phyloP scores from a whole-genome alignment of 345 rosid species.

The Psidium guajava region DNA sequence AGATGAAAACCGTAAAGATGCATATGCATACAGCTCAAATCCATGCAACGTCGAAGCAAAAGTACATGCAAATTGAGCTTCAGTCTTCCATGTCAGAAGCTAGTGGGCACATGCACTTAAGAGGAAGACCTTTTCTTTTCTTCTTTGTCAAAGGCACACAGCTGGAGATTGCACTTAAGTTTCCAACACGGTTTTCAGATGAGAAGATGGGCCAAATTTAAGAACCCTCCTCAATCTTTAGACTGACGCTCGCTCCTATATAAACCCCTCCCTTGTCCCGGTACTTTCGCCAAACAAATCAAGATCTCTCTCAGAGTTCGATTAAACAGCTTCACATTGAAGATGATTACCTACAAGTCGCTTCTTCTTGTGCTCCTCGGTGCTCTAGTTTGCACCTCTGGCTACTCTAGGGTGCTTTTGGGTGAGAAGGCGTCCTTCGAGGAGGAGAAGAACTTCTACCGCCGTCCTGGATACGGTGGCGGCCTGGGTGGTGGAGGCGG shows the following conservation, averaged over 20 bases:
- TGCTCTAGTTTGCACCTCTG: slow-evolving; percentile 11
- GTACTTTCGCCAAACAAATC: slow-evolving; percentile 2
- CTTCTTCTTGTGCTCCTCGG: slow-evolving; percentile 25
- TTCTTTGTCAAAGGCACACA: slow-evolving; percentile 9
- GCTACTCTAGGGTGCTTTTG: slow-evolving; percentile 23
- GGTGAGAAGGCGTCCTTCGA: slow-evolving; percentile 15
- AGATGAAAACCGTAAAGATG: neutral
- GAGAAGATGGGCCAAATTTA: slow-evolving; percentile 23
- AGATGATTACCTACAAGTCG: slow-evolving; percentile 12
- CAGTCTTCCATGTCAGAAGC: neutral
- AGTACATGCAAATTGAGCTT: neutral
- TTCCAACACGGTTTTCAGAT: slow-evolving; percentile 17
- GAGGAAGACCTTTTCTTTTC: neutral
- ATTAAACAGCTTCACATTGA: neutral
- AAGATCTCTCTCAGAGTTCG: neutral
- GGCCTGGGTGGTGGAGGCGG: slow-evolving; percentile 7
- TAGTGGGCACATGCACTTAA: neutral
- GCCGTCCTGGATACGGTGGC: slow-evolving; percentile 4
- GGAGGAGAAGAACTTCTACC: slow-evolving; percentile 27
- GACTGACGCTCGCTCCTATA: neutral
- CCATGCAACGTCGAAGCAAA: neutral
- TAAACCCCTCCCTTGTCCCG: neutral
- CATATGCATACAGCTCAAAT: neutral
- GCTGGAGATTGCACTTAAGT: slow-evolving; percentile 21
- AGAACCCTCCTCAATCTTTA: neutral